phyloP scores from a whole-genome alignment of 2,329 filamentous ascomycete species.

The Fusarium protoensiforme region DNA sequence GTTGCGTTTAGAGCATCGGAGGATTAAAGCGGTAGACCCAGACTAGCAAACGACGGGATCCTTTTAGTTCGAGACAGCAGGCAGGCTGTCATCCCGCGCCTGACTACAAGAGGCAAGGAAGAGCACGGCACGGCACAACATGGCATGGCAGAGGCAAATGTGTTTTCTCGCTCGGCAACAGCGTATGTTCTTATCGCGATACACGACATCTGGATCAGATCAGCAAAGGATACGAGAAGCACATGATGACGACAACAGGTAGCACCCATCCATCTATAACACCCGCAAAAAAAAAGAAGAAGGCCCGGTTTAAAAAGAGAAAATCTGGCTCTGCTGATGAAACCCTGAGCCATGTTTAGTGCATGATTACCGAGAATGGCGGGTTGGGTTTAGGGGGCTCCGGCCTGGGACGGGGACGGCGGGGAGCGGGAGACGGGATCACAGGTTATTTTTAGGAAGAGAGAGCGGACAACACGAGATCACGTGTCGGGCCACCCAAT shows the following conservation, averaged over 20 bases:
- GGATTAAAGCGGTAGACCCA: constrained; percentile 6
- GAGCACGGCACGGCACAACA: neutral
- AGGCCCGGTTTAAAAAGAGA: neutral
- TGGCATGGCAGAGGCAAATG: neutral
- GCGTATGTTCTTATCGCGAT: neutral
- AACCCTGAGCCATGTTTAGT: constrained; percentile 27
- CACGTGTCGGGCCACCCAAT: constrained; percentile 37
- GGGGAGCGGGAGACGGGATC: neutral
- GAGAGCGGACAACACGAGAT: constrained; percentile 43
- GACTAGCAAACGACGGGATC: neutral
- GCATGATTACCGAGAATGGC: constrained; percentile 39
- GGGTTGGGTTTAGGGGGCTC: constrained; percentile 22
- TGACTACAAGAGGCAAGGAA: neutral
- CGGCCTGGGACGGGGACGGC: constrained; percentile 12
- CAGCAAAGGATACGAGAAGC: constrained; percentile 7
- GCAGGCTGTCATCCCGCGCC: neutral
- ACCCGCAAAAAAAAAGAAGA: neutral
- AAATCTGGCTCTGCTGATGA: constrained; percentile 18
- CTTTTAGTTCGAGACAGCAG: constrained; percentile 17
- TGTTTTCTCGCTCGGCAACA: neutral
- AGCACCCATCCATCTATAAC: neutral
- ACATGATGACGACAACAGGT: neutral
- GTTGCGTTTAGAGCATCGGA: constrained; percentile 5
- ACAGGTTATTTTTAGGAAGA: constrained; percentile 39
- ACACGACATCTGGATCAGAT: neutral